These are phyloP conservation scores for Mucor saturninus DNA, from an alignment of 371 early-diverging fungal species.

Conservation along the genomic window DNA sequence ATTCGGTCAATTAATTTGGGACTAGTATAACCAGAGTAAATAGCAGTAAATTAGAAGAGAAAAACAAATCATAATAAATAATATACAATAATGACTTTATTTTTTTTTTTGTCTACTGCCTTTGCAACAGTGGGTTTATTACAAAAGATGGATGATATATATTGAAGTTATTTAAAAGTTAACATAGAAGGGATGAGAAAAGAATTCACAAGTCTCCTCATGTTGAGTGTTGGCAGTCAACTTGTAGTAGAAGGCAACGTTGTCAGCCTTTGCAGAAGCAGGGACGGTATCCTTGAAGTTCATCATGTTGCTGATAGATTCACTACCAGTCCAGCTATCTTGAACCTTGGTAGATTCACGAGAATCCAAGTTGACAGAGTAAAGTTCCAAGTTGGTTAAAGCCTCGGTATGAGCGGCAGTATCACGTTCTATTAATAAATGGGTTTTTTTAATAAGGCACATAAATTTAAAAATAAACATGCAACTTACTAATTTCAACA, in stretches of 20 bases:
- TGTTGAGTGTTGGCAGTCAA: conserved; percentile 43
- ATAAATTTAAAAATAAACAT: conserved; percentile 4
- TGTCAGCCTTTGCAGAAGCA: conserved; percentile 25
- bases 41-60: background rate
- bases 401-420: conserved; percentile 44
- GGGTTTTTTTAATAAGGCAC: background rate
- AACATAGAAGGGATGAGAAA: conserved; percentile 54
- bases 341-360: conserved; percentile 42
- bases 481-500: conserved; percentile 35
- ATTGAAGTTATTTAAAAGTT: conserved; percentile 10
- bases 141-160: background rate
- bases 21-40: conserved; percentile 16
- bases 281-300: conserved; percentile 49
- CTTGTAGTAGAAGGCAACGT: conserved; percentile 53
- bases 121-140: background rate
- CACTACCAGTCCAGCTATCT: conserved; percentile 39
- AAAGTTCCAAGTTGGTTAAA: conserved; percentile 37
- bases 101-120: background rate
- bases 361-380: conserved; percentile 39
- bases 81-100: background rate
- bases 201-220: conserved; percentile 50
- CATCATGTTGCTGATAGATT: conserved; percentile 32
- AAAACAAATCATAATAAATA: background rate
- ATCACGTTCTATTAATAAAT: conserved; percentile 35
- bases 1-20: conserved; percentile 51